Evolutionary conservation across 2,329 filamentous ascomycete genomes (phyloP), one percentile per base, ranked within the genome.

Genomic region (Colletotrichum sp.): DNA sequence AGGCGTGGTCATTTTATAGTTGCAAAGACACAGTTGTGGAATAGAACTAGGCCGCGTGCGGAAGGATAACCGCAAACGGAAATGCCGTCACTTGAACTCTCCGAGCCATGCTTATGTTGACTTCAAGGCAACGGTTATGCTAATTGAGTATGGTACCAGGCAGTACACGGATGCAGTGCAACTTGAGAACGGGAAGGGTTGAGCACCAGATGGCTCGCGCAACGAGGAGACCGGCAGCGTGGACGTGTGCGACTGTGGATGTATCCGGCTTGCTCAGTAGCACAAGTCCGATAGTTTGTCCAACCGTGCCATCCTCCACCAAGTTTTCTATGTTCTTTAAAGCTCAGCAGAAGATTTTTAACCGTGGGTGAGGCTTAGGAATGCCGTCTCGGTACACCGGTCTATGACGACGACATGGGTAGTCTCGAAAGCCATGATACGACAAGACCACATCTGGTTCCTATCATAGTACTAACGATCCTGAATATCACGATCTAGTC

Each of bases 361-460:
- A 0, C 11, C 2, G 44, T 13, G 19, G 1, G n/a, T 22, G n/a
- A 48, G 44, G 44, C 11, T 22, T 3, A 22, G 44, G 0, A 3
- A 22, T 48, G n/a, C 11, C 44, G 11, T 8, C 44, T n/a, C n/a
- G 6, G 44, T 12, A 22, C 19, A 44, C 5, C 5, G 11, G 9
- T 2, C 1, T 2, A 44, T n/a, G 11, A n/a, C 2, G n/a, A 22
- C 2, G 0, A 13, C 44, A 8, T 0, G n/a, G 44, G 11, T 1
- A 48, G 44, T 48, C n/a, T 0, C 44, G 1, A 48, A 12, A 48
- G 44, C 19, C 8, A n/a, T n/a, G 3, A 19, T 6, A n/a, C n/a
- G 0, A n/a, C 19, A 48, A 13, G 11, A 48, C 22, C 11, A 22
- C 44, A 2, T 22, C 44, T 48, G 0, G 2, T 22, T 3, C 6